Evolutionary conservation across 2,329 filamentous ascomycete species (phyloP).

Genomic region (Septoria linicola): DNA sequence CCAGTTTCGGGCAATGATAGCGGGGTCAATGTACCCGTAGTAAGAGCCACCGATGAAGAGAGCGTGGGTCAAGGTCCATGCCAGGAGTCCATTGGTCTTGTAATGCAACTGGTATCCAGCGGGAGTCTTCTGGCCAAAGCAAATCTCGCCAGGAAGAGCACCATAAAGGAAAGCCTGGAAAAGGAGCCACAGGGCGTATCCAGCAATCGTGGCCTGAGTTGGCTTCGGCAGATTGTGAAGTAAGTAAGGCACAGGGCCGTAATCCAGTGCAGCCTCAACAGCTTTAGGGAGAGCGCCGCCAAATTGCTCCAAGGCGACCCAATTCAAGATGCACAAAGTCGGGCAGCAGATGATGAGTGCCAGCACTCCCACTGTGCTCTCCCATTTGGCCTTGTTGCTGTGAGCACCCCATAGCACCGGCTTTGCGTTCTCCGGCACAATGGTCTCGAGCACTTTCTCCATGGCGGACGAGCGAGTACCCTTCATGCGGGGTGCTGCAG

Average conservation of each 20-base stretch:
- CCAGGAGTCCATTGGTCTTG: slow-evolving; percentile 19
- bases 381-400: slow-evolving; percentile 18
- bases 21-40: slow-evolving; percentile 16
- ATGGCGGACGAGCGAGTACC: slow-evolving; percentile 6
- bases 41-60: slow-evolving; percentile 18
- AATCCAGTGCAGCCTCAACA: slow-evolving; percentile 8
- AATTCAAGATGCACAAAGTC: slow-evolving; percentile 14
- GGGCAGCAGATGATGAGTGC: slow-evolving; percentile 16
- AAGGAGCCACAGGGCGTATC: slow-evolving; percentile 15
- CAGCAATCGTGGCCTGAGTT: slow-evolving; percentile 6
- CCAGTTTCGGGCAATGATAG: slow-evolving; percentile 22
- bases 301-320: slow-evolving; percentile 18
- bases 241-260: slow-evolving; percentile 11
- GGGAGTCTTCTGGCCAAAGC: slow-evolving; percentile 18
- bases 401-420: slow-evolving; percentile 15
- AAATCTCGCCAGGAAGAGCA: slow-evolving; percentile 11
- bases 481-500: slow-evolving; percentile 13
- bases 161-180: slow-evolving; percentile 16
- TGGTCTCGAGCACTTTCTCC: slow-evolving; percentile 16
- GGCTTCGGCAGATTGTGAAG: slow-evolving; percentile 11
- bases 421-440: slow-evolving; percentile 14
- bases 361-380: slow-evolving; percentile 12
- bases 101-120: slow-evolving; percentile 14
- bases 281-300: slow-evolving; percentile 4
- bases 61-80: slow-evolving; percentile 21